These are phyloP conservation scores for Styphnolobium japonicum DNA, from an alignment of 306 rosid genomes.

Conservation along the genomic window DNA sequence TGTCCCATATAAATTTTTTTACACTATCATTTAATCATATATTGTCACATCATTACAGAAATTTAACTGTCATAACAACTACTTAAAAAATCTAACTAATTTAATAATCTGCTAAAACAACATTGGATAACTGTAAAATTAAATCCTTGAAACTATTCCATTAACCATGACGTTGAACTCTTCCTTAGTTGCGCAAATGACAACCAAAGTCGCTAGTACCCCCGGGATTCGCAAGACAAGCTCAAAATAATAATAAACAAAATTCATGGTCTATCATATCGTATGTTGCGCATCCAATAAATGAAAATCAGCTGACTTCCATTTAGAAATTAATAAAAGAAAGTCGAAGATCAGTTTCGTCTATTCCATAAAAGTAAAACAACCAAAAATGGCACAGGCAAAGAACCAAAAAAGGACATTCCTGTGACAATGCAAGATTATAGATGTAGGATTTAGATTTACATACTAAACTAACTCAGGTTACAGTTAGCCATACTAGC, in stretches of 20 bases:
- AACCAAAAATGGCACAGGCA: slow-evolving; percentile 32
- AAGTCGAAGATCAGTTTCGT: not conserved
- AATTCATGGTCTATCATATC: not conserved
- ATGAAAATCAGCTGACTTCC: slow-evolving; percentile 1
- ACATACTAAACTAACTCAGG: slow-evolving; percentile 31
- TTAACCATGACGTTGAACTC: not conserved
- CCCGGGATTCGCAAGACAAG: too few species aligned
- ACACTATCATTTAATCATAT: too few species aligned
- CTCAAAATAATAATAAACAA: too few species aligned
- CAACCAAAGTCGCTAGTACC: too few species aligned
- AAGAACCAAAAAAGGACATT: slow-evolving; percentile 31
- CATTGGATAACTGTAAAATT: too few species aligned
- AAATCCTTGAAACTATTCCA: too few species aligned
- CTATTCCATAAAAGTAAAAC: slow-evolving; percentile 32
- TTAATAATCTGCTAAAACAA: too few species aligned
- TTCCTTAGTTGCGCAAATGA: not conserved
- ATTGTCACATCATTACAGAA: too few species aligned
- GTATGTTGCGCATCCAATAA: not conserved
- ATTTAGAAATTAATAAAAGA: not conserved
- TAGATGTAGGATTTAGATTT: slow-evolving; percentile 31
- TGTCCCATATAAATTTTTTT: too few species aligned
- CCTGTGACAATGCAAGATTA: slow-evolving; percentile 24
- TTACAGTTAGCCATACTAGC: slow-evolving; percentile 40
- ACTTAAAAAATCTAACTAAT: too few species aligned
- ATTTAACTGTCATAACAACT: too few species aligned